These are phyloP conservation scores for Neurospora sp. DNA, from an alignment of 495 filamentous ascomycete genomes.

Conservation along the genomic window DNA sequence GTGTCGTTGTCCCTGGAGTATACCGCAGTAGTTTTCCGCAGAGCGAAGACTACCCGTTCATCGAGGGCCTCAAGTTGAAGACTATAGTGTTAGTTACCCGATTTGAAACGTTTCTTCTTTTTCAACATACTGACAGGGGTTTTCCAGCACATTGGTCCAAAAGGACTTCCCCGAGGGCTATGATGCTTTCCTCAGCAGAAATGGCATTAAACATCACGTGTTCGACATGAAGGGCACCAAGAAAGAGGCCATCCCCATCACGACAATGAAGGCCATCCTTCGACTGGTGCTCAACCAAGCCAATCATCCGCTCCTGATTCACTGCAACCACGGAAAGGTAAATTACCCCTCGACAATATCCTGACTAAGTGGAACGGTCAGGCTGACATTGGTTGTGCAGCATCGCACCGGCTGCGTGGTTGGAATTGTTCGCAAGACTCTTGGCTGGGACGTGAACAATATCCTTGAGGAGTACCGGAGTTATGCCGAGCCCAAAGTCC, in stretches of 20 bases:
- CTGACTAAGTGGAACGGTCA: neutral
- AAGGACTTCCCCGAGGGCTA: constrained; percentile 50
- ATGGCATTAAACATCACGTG: constrained; percentile 55
- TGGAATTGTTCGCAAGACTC: constrained; percentile 56
- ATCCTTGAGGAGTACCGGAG: constrained; percentile 57
- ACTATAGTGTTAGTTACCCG: constrained; percentile 55
- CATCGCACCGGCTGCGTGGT: constrained; percentile 80
- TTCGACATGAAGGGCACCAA: constrained; percentile 73
- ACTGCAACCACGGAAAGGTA: constrained; percentile 85
- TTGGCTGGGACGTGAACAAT: constrained; percentile 45
- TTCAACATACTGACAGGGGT: constrained; percentile 9
- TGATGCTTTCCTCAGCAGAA: constrained; percentile 46
- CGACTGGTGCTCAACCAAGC: constrained; percentile 50
- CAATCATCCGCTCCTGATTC: constrained; percentile 69
- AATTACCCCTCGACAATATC: constrained; percentile 3
- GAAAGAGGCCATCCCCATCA: constrained; percentile 50
- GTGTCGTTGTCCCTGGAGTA: constrained; percentile 51
- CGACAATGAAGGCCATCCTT: constrained; percentile 53
- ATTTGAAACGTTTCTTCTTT: neutral
- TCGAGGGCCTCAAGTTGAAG: constrained; percentile 55
- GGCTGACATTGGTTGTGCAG: constrained; percentile 26
- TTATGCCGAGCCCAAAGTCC: constrained; percentile 55
- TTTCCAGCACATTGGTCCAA: constrained; percentile 59
- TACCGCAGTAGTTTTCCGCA: constrained; percentile 72
- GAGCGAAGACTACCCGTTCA: constrained; percentile 50